A percentile compares a stretch with the other conserved stretches of the same genome.
Conservation (phyloP, 2,329 filamentous ascomycete species). For the Cercospora citrullina region DNA sequence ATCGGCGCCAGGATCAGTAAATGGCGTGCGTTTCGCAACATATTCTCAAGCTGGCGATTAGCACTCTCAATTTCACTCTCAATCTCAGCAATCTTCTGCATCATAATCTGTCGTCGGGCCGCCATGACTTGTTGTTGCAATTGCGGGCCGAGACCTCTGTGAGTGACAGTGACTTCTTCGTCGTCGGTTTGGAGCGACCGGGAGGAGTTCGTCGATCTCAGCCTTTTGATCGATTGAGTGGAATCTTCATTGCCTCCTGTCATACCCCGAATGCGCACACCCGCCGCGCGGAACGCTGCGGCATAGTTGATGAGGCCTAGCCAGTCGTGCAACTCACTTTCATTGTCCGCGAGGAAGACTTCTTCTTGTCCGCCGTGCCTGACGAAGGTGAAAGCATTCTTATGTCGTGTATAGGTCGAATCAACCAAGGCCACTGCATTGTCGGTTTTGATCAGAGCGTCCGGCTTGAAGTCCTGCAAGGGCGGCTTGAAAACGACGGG, state of each 20-base stretch:
- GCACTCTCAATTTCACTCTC: constrained; percentile 72
- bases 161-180: constrained; percentile 70
- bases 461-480: constrained; percentile 87
- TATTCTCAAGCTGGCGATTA: constrained; percentile 76
- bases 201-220: constrained; percentile 56
- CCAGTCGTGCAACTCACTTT: constrained; percentile 95
- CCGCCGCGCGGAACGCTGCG: constrained; percentile 87
- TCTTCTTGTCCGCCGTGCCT: constrained; percentile 85
- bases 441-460: constrained; percentile 89
- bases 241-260: constrained; percentile 80
- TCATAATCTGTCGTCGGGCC: constrained; percentile 79
- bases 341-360: constrained; percentile 84
- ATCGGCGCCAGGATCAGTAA: constrained; percentile 86
- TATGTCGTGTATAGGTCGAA: constrained; percentile 87
- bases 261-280: constrained; percentile 85
- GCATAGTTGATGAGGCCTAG: constrained; percentile 94
- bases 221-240: constrained; percentile 68
- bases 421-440: constrained; percentile 88
- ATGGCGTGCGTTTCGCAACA: constrained; percentile 86
- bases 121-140: constrained; percentile 83
- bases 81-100: constrained; percentile 77
- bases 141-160: constrained; percentile 52
- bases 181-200: constrained; percentile 67
- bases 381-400: constrained; percentile 90
- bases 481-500: constrained; percentile 90